Evolutionary conservation across 75 land plant genomes (phyloP).

Genomic region (Cupressus sempervirens): DNA sequence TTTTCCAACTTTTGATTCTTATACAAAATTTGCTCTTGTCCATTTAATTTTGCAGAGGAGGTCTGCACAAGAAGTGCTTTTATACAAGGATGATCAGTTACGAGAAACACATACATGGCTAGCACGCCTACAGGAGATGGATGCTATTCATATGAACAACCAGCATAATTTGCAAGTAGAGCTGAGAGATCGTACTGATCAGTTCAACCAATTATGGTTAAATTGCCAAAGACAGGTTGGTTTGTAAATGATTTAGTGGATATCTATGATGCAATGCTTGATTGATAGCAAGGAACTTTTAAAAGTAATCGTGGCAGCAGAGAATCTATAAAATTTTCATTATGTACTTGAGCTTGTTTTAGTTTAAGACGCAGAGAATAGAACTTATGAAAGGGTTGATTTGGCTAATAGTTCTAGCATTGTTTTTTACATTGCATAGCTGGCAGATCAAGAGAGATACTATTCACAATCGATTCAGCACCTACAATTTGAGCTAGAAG

Average conservation of each 20-base stretch:
- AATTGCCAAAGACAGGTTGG: conserved; percentile 81
- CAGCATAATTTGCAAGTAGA: conserved; percentile 82
- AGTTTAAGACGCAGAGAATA: neutral
- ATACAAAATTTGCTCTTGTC: neutral
- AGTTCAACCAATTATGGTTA: conserved; percentile 79
- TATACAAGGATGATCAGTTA: conserved; percentile 79
- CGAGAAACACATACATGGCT: conserved; percentile 96
- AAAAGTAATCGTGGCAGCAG: neutral
- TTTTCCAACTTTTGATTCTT: neutral
- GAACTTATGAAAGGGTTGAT: neutral
- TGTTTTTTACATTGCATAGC: conserved; percentile 31
- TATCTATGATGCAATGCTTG: neutral
- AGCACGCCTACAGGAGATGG: conserved; percentile 79
- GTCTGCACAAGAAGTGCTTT: conserved; percentile 71
- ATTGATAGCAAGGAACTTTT: neutral
- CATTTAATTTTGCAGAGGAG: conserved; percentile 53
- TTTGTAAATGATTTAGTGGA: neutral
- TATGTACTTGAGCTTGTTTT: neutral
- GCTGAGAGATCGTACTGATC: conserved; percentile 84
- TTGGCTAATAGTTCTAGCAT: neutral
- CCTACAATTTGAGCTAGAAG: conserved; percentile 76
- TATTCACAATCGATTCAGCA: conserved; percentile 77
- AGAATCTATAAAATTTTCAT: neutral
- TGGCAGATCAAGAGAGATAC: conserved; percentile 79
- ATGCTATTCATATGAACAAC: conserved; percentile 62